These are phyloP conservation scores for Scenedesmus sp. DNA, from an alignment of 163 green algal species.

Conservation along the genomic window DNA sequence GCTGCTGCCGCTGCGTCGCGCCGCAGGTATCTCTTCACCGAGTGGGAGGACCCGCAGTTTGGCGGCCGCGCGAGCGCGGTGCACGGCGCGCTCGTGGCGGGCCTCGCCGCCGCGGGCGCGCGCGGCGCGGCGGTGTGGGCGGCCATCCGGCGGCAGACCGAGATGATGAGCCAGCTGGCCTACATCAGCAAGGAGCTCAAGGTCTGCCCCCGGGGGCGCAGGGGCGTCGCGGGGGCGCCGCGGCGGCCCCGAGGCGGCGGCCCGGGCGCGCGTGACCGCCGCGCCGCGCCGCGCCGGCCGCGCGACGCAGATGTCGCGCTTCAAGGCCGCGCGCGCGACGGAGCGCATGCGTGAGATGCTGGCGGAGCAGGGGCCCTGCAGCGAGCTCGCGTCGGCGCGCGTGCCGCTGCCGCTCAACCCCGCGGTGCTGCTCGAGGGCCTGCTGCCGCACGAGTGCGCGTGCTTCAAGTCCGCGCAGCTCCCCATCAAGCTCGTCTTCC, in stretches of 20 bases:
- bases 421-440: constrained; percentile 56
- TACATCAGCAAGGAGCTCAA: constrained; percentile 61
- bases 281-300: no score
- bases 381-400: constrained; percentile 71
- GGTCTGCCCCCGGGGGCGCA: constrained; percentile 10
- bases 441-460: constrained; percentile 66
- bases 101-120: constrained; percentile 8
- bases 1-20: neutral
- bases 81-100: constrained; percentile 63
- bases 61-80: constrained; percentile 69
- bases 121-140: constrained; percentile 52
- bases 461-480: constrained; percentile 93
- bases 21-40: constrained; percentile 91
- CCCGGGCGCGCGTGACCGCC: no score
- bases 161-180: constrained; percentile 63
- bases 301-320: constrained; percentile 55
- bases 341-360: constrained; percentile 84
- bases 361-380: constrained; percentile 66
- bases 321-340: constrained; percentile 70
- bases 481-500: constrained; percentile 87
- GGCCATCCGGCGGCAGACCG: constrained; percentile 61
- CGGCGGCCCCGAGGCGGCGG: no score
- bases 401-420: constrained; percentile 75
- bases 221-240: no score
- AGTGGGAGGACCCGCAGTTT: constrained; percentile 87